Evolutionary conservation across 176 grass and related monocot species (phyloP).

Genomic region (Oryza punctata): DNA sequence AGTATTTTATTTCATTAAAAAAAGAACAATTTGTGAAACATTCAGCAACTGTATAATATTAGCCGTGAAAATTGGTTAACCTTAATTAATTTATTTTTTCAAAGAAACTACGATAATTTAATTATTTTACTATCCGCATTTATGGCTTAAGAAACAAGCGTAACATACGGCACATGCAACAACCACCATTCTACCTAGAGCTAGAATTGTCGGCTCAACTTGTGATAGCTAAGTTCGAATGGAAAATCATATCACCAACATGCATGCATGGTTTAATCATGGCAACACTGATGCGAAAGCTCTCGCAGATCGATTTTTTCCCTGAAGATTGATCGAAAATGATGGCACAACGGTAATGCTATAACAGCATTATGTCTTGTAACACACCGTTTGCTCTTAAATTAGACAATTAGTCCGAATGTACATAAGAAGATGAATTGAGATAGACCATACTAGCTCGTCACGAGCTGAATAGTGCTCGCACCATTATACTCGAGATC

Average conservation of each 20-base stretch:
- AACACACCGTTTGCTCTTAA: neutral
- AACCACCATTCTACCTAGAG: neutral
- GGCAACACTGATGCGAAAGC: neutral
- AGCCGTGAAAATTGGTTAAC: too few relatives aligned
- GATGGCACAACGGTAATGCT: neutral
- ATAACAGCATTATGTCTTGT: neutral
- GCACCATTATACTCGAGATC: neutral
- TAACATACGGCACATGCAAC: neutral
- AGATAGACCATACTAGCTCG: neutral
- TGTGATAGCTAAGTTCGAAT: neutral
- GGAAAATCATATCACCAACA: neutral
- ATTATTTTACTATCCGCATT: neutral
- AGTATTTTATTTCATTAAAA: too few relatives aligned
- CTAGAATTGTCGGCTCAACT: neutral
- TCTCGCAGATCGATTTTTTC: neutral
- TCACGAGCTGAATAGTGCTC: neutral
- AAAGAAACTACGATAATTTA: neutral
- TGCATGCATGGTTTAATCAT: neutral
- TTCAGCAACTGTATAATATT: too few relatives aligned
- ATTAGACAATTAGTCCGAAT: neutral
- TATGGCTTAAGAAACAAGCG: neutral
- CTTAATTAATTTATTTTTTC: too few relatives aligned
- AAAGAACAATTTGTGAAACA: too few relatives aligned
- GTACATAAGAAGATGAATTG: neutral
- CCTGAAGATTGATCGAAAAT: neutral